Evolutionary conservation across 2,329 filamentous ascomycete genomes (phyloP).

Genomic region (Harringtonia lauricola): DNA sequence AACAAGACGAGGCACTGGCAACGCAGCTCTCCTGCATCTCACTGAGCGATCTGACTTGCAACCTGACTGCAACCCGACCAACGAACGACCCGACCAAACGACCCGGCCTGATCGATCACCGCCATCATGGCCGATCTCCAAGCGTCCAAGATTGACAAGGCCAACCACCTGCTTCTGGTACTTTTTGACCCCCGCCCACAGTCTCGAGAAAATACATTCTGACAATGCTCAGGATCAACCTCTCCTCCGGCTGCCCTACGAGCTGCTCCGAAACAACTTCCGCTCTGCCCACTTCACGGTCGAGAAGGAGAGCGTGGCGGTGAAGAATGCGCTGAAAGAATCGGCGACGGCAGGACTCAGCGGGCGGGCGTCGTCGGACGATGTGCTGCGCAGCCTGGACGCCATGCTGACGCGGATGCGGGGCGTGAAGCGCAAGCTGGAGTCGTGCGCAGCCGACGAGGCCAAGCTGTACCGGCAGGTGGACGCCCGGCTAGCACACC

Average conservation of each 20-base stretch:
- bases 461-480: constrained; percentile 63
- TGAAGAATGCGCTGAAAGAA: constrained; percentile 51
- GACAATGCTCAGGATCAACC: constrained; percentile 66
- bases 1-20: no score
- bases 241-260: constrained; percentile 82
- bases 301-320: constrained; percentile 55
- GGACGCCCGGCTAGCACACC: constrained; percentile 65
- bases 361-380: constrained; percentile 49
- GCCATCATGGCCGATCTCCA: constrained; percentile 46
- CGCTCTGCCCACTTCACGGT: constrained; percentile 70
- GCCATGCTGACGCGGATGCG: constrained; percentile 77
- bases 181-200: constrained; percentile 13
- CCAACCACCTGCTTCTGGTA: constrained; percentile 66
- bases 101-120: no score
- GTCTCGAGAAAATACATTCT: neutral
- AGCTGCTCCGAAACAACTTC: constrained; percentile 89
- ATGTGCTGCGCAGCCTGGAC: constrained; percentile 73
- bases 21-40: no score
- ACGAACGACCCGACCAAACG: no score
- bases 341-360: constrained; percentile 57
- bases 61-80: no score
- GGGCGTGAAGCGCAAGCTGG: constrained; percentile 78
- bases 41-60: no score
- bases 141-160: constrained; percentile 60
- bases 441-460: constrained; percentile 69